Conservation (phyloP, 2,329 filamentous ascomycete species). For the Blastomyces parvus region DNA sequence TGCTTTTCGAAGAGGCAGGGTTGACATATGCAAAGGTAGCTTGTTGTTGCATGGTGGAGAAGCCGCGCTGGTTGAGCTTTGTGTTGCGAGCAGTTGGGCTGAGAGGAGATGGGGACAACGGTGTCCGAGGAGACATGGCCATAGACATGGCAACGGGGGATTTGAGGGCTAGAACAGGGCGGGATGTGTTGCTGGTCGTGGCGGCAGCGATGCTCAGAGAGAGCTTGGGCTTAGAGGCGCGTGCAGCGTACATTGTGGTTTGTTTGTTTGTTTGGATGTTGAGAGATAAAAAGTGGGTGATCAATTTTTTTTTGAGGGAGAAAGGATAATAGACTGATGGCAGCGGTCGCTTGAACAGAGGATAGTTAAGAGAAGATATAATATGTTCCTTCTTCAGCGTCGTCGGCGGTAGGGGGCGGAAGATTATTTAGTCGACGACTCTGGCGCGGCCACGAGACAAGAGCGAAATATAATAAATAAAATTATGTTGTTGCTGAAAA, state of each 20-base stretch:
- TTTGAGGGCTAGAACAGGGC: slow-evolving; percentile 35
- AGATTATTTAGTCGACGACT: neutral
- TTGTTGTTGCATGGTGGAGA: slow-evolving; percentile 32
- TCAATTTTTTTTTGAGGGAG: neutral
- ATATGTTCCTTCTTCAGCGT: neutral
- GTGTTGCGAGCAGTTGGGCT: slow-evolving; percentile 35
- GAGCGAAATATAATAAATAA: neutral
- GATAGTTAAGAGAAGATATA: neutral
- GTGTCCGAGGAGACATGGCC: slow-evolving; percentile 28
- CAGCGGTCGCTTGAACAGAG: neutral
- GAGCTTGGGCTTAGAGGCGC: slow-evolving; percentile 38
- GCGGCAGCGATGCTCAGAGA: slow-evolving; percentile 36
- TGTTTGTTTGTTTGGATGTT: slow-evolving; percentile 15
- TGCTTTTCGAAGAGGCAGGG: slow-evolving; percentile 38
- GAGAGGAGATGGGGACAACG: slow-evolving; percentile 35
- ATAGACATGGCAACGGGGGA: slow-evolving; percentile 30
- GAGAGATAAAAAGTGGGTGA: neutral
- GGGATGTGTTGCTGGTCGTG: slow-evolving; percentile 24
- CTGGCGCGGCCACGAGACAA: slow-evolving; percentile 5
- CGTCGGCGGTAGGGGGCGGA: neutral
- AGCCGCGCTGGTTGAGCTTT: slow-evolving; percentile 28
- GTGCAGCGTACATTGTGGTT: slow-evolving; percentile 35
- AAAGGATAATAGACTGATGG: neutral
- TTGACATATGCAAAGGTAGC: slow-evolving; percentile 37
- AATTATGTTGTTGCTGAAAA: slow-evolving; percentile 3